Evolutionary conservation across 805 yeast species (phyloP), one percentile per base, ranked within the genome.

Genomic region (Naumovozyma castellii): DNA sequence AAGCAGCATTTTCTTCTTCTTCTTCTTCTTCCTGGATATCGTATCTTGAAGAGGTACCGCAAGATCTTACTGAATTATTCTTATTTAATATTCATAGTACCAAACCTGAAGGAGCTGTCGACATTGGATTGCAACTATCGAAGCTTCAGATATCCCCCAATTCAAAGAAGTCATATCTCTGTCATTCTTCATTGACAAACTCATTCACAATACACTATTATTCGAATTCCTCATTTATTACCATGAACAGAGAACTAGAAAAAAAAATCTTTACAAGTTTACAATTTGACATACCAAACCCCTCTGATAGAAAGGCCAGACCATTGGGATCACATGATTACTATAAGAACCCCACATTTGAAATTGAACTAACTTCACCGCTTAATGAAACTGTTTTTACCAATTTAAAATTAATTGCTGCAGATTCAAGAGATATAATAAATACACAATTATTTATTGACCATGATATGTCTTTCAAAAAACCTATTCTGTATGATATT

Each of bases 91-190:
- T 22, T 6, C 6, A 22, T 22, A 22, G 10, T 6, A 22, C 10
- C 6, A 22, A 22, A 22, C 27, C 19, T 1, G 22, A 37, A 5
- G 51, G 49, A 5, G 59, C 61, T 0, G 41, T 64, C 43, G 49
- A 70, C 66, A 45, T 72, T 45, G 65, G 75, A 6, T 52, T 69
- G 5, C 60, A 58, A 20, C 50, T 72, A 15, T 40, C 61, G 3
- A 65, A 64, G 41, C 6, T 47, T 25, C 38, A 42, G 13, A 13
- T 56, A 1, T 20, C 14, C 1, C 39, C 55, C 5, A 34, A 35
- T 2, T 32, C 33, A 8, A 19, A 31, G 3, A 36, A 27, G n/a
- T 30, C 32, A 2, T 35, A 53, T 10, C 49, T 48, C 33, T 55
- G 57, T 18, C 54, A 55, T 40, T 59, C 65, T 3, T 47, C 50